Evolutionary conservation across 768 basidiomycete genomes (phyloP), one percentile per base, ranked within the genome.

Genomic region (Austroboletus festivus): DNA sequence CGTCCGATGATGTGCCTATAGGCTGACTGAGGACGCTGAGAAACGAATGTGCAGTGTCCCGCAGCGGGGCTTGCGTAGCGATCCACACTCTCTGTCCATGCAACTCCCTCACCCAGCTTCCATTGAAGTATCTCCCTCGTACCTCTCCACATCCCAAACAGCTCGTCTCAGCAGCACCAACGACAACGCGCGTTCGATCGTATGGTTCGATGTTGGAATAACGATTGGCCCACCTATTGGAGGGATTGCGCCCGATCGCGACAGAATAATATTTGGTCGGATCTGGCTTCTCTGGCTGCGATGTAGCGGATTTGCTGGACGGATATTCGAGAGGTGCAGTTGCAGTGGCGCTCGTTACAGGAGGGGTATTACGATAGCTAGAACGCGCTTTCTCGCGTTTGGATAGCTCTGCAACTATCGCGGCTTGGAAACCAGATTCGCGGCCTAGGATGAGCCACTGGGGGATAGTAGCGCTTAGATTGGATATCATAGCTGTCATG

Each of bases 71-170:
- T 61, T 93, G 91, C 0, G 88, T 78, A 3, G 89, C 89, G 49
- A 93, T 86, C 86, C 89, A 91, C 80, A 80, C 83, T 58, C 82
- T 86, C 26, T 75, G 76, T 7, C 91, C 87, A 42, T 71, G 77
- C 22, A 74, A 68, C 61, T 93, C 92, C 38, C 77, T 72, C n/a
- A 93, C 83, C 86, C 90, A 93, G 59, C 79, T 89, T 13, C 86
- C 92, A 58, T 94, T 93, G 30, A 94, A 62, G 64, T 93, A 94
- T 41, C 78, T 68, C 12, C 77, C 76, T 0, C 60, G 41, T 23
- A 53, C 65, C 31, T 61, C 58, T 3, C 61, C 57, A 47, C 53
- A 56, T 18, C 56, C 53, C 20, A 56, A 28, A 41, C 43, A 59
- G 10, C 51, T 46, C 18, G 38, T 33, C 16, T 44, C 55, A 31